Percentiles rank a stretch among this genome's conserved stretches.
Conservation (phyloP, 2,329 filamentous ascomycete species). For the Cladorrhinum sp. region DNA sequence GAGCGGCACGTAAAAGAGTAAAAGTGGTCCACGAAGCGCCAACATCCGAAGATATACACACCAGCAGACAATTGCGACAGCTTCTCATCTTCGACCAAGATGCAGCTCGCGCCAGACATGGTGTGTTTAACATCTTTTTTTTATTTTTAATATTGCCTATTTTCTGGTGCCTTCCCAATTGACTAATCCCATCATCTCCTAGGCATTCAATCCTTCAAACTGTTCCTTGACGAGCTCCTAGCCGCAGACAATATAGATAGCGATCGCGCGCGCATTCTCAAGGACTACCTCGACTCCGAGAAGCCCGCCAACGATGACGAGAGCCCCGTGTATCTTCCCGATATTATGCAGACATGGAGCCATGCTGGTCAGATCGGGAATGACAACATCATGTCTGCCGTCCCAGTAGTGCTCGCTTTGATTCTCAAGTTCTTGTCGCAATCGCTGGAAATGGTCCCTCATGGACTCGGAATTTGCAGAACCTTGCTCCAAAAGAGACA, state of each 20-base stretch:
- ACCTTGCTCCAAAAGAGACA: conserved; percentile 78
- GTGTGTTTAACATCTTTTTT: not conserved
- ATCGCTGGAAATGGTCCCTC: conserved; percentile 68
- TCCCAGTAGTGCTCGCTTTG: conserved; percentile 76
- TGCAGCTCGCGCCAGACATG: conserved; percentile 54
- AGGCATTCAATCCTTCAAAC: conserved; percentile 68
- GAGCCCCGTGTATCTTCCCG: conserved; percentile 64
- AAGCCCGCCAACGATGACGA: conserved; percentile 53
- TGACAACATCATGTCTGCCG: conserved; percentile 75
- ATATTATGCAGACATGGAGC: conserved; percentile 85
- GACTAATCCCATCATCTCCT: not conserved
- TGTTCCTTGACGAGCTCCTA: conserved; percentile 65
- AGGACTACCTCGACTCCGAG: conserved; percentile 62
- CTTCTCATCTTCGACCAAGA: conserved; percentile 71
- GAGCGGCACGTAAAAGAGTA: conserved; percentile 49
- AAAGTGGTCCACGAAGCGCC: conserved; percentile 56
- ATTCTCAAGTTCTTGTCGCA: conserved; percentile 75
- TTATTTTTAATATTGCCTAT: not conserved
- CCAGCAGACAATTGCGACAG: conserved; percentile 63
- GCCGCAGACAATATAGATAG: conserved; percentile 48
- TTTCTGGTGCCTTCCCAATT: not conserved
- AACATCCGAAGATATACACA: conserved; percentile 59
- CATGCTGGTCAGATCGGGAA: conserved; percentile 77
- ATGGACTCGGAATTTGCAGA: conserved; percentile 75
- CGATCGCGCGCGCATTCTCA: conserved; percentile 57